These are phyloP conservation scores for Westerdykella aurantiaca DNA, from an alignment of 2,329 filamentous ascomycete genomes.

Conservation along the genomic window DNA sequence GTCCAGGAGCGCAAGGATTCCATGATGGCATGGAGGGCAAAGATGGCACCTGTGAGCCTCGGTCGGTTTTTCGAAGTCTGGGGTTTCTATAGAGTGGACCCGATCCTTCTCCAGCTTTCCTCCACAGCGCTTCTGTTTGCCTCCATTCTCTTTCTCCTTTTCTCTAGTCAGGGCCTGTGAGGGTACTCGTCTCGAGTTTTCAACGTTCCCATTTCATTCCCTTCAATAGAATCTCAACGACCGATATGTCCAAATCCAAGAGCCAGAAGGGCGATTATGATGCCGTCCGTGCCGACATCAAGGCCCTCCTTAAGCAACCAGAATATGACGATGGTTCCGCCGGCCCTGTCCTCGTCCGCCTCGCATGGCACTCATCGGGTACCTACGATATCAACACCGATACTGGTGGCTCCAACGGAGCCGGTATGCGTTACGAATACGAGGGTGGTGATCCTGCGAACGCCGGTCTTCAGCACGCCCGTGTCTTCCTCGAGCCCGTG, in stretches of 20 bases:
- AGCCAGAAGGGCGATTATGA: conserved; percentile 73
- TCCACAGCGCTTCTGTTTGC: too few relatives aligned
- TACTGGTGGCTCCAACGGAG: conserved; percentile 92
- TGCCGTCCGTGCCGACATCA: conserved; percentile 84
- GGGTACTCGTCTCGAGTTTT: too few relatives aligned
- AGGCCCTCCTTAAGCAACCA: conserved; percentile 75
- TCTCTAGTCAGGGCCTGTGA: too few relatives aligned
- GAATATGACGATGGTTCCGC: conserved; percentile 97
- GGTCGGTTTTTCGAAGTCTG: too few relatives aligned
- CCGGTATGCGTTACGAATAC: conserved; percentile 91
- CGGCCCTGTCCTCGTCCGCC: conserved; percentile 80
- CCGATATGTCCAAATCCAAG: not conserved
- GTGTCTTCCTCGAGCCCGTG: conserved; percentile 87
- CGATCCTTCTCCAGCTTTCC: too few relatives aligned
- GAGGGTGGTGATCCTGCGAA: conserved; percentile 91
- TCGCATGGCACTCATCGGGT: conserved; percentile 82
- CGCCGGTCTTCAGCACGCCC: conserved; percentile 76
- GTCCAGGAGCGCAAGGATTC: too few relatives aligned
- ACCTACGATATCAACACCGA: conserved; percentile 75
- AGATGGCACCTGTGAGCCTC: too few relatives aligned
- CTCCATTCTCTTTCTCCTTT: too few relatives aligned
- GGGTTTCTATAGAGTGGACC: too few relatives aligned
- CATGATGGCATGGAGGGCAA: too few relatives aligned
- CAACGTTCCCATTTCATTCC: too few relatives aligned
- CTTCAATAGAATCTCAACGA: not conserved